These are phyloP conservation scores for Mycena alexandri DNA, from an alignment of 768 basidiomycete genomes.

Conservation along the genomic window DNA sequence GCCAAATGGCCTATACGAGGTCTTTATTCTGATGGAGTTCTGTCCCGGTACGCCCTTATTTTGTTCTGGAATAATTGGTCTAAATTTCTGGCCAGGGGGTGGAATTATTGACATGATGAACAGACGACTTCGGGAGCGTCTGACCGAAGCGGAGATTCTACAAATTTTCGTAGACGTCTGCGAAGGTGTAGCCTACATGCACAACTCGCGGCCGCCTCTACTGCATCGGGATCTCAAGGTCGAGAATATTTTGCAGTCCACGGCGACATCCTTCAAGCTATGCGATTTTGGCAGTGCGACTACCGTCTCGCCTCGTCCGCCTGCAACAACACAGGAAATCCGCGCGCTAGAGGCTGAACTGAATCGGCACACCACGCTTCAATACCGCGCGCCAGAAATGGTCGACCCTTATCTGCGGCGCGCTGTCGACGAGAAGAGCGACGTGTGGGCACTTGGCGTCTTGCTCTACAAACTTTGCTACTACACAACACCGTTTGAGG, in stretches of 20 bases:
- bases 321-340: slow-evolving; percentile 85
- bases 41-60: slow-evolving; percentile 76
- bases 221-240: slow-evolving; percentile 99
- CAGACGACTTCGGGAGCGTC: slow-evolving; percentile 90
- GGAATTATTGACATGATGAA: slow-evolving; percentile 99
- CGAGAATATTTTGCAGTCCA: slow-evolving; percentile 96
- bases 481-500: slow-evolving; percentile 99
- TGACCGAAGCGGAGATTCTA: slow-evolving; percentile 96
- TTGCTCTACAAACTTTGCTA: slow-evolving; percentile 98
- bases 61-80: slow-evolving; percentile 1
- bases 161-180: slow-evolving; percentile 98
- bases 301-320: slow-evolving; percentile 75
- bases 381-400: slow-evolving; percentile 99
- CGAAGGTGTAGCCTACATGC: slow-evolving; percentile 97
- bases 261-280: slow-evolving; percentile 88
- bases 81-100: slow-evolving; percentile 70
- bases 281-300: slow-evolving; percentile 98
- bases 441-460: slow-evolving; percentile 98
- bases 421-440: slow-evolving; percentile 93
- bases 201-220: slow-evolving; percentile 89
- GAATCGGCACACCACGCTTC: slow-evolving; percentile 94
- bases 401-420: slow-evolving; percentile 89
- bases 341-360: slow-evolving; percentile 90
- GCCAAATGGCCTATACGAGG: slow-evolving; percentile 89
- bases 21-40: slow-evolving; percentile 99